Conservation (phyloP, 1,284 basidiomycete species). For the Calocybe gambosa region DNA sequence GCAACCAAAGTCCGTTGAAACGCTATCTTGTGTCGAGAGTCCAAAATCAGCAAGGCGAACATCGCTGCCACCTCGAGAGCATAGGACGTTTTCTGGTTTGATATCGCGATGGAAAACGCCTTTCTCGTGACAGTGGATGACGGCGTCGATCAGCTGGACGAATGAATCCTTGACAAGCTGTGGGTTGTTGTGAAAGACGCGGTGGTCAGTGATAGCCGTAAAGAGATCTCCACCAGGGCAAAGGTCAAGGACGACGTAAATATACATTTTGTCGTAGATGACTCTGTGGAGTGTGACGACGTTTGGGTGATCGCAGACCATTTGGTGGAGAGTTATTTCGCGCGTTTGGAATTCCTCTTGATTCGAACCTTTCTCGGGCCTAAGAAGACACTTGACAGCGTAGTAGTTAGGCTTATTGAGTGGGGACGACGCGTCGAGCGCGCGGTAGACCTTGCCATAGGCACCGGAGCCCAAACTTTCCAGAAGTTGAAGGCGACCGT, state of each 20-base stretch:
- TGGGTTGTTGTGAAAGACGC: constrained; percentile 43
- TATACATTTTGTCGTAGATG: constrained; percentile 48
- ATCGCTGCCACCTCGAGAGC: constrained; percentile 46
- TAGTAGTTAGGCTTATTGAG: constrained; percentile 35
- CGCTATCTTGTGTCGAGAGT: constrained; percentile 63
- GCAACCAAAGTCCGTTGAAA: constrained; percentile 70
- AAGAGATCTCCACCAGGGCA: constrained; percentile 56
- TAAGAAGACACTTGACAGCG: constrained; percentile 64
- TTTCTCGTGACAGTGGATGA: constrained; percentile 62
- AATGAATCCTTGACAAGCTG: constrained; percentile 58
- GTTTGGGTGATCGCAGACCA: constrained; percentile 68
- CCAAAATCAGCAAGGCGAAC: constrained; percentile 83
- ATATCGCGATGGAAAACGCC: constrained; percentile 84
- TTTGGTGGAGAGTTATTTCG: constrained; percentile 57
- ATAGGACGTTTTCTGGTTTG: constrained; percentile 87
- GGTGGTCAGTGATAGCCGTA: constrained; percentile 39
- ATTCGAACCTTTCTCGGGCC: constrained; percentile 27
- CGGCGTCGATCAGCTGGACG: constrained; percentile 73
- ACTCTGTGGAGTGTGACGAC: constrained; percentile 76
- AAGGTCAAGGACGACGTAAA: constrained; percentile 56
- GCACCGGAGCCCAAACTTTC: constrained; percentile 70
- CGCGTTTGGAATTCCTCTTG: constrained; percentile 33
- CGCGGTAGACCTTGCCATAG: constrained; percentile 79
- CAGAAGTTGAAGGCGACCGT: constrained; percentile 55
- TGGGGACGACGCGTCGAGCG: constrained; percentile 41